These are phyloP conservation scores for Phytopythium vexans DNA, from an alignment of 352 stramenopile genomes.

Conservation along the genomic window DNA sequence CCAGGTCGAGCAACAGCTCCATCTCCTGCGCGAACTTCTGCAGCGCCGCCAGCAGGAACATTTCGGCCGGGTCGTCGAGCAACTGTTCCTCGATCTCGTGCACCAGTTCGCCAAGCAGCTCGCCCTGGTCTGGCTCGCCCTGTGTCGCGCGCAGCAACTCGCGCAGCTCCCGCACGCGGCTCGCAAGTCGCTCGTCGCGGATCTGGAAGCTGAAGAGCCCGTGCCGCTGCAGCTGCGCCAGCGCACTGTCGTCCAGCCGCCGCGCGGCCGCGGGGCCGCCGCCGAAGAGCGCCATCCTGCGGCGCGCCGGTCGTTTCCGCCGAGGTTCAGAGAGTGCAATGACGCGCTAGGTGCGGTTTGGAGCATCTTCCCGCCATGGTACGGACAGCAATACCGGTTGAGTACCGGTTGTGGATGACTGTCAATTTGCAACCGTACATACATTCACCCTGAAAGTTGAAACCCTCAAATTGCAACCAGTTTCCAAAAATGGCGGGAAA, in stretches of 20 bases:
- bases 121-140: slow-evolving; percentile 40
- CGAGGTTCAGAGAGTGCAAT: no score
- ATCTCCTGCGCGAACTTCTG: slow-evolving; percentile 65
- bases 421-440: no score
- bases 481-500: no score
- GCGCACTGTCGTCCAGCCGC: slow-evolving; percentile 6
- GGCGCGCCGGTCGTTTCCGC: background rate
- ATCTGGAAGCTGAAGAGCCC: slow-evolving; percentile 73
- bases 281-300: slow-evolving; percentile 1
- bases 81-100: slow-evolving; percentile 53
- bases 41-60: slow-evolving; percentile 57
- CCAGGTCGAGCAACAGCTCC: slow-evolving; percentile 55
- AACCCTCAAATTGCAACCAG: no score
- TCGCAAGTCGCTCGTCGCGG: slow-evolving; percentile 28
- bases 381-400: no score
- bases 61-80: slow-evolving; percentile 21
- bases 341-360: no score
- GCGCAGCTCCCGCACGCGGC: slow-evolving; percentile 38
- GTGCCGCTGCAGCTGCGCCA: slow-evolving; percentile 36
- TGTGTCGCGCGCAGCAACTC: slow-evolving; percentile 44
- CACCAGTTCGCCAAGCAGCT: slow-evolving; percentile 46
- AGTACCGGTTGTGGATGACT: no score
- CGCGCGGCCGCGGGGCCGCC: background rate
- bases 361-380: no score
- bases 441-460: no score